Conservation (phyloP, 2,329 filamentous ascomycete genomes). For the Stemphylium vesicarium region DNA sequence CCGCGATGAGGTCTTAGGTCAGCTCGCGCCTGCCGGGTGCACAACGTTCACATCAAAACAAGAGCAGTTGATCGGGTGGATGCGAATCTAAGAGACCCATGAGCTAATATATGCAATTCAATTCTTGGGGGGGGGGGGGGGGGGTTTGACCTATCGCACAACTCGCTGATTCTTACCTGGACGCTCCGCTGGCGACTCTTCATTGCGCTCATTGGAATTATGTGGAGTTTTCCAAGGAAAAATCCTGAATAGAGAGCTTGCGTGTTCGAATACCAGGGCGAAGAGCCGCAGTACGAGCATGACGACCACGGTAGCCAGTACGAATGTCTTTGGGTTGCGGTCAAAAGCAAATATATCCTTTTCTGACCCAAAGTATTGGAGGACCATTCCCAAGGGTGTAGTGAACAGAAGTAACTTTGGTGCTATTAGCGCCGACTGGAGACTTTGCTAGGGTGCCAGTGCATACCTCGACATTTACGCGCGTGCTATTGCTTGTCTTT, state of each 20-base stretch:
- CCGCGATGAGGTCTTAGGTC: too few species aligned
- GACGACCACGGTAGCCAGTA: background rate
- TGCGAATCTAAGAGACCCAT: too few species aligned
- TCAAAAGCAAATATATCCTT: constrained; percentile 7
- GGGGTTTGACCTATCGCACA: background rate
- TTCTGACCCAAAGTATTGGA: constrained; percentile 15
- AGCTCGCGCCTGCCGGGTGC: too few species aligned
- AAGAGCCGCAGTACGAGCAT: constrained; percentile 7
- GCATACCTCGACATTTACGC: constrained; percentile 9
- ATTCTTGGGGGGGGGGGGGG: too few species aligned
- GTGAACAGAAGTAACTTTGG: constrained; percentile 6
- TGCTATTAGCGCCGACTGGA: background rate
- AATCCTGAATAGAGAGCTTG: background rate
- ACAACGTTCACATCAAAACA: too few species aligned
- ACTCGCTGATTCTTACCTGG: background rate
- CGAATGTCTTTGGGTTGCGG: constrained; percentile 3
- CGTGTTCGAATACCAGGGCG: background rate
- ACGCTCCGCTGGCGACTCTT: background rate
- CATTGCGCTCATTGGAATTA: too few species aligned
- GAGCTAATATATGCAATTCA: too few species aligned
- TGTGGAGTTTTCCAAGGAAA: too few species aligned
- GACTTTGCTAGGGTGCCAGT: background rate
- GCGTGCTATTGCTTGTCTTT: constrained; percentile 12
- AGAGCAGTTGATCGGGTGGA: too few species aligned
- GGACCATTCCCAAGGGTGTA: constrained; percentile 4